A percentile compares a stretch with the other conserved stretches of the same genome.
These are phyloP conservation scores for Bryum argenteum DNA, from an alignment of 225 moss, liverwort and hornwort genomes.

Conservation along the genomic window DNA sequence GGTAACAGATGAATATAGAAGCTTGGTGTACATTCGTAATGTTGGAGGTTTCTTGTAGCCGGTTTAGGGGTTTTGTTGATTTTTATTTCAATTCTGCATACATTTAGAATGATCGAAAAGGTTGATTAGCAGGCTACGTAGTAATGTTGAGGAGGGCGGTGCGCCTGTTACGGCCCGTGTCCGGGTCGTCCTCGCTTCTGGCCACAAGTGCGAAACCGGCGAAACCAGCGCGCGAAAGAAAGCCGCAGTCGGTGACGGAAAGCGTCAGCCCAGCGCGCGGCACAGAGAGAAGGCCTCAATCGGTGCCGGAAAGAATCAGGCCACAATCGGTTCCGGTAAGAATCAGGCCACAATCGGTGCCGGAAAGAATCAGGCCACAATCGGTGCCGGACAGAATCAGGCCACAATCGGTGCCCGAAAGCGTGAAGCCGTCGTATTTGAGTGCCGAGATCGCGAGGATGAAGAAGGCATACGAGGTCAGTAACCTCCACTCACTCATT, in stretches of 20 bases:
- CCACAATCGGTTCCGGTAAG: no score
- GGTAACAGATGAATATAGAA: background rate
- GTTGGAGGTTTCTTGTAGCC: no score
- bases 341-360: no score
- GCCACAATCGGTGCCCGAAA: no score
- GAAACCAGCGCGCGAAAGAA: background rate
- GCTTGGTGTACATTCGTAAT: background rate
- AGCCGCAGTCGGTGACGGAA: no score
- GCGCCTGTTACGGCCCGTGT: conserved; percentile 15
- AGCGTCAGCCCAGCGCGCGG: background rate
- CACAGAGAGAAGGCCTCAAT: no score
- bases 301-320: no score
- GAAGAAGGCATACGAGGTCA: conserved; percentile 59
- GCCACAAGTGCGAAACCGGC: conserved; percentile 25
- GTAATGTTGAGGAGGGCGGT: conserved; percentile 27
- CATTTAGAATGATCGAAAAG: background rate
- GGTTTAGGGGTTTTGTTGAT: no score
- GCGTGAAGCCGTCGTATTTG: conserved; percentile 31
- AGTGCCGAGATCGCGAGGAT: conserved; percentile 50
- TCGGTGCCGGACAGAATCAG: no score
- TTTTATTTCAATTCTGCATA: no score
- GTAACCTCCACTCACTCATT: background rate
- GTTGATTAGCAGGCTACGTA: conserved; percentile 5
- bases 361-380: no score
- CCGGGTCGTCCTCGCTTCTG: conserved; percentile 12